Percentiles rank a stretch among this genome's conserved stretches.
phyloP scores from a whole-genome alignment of 257 asterid species.

The Mentha longifolia region DNA sequence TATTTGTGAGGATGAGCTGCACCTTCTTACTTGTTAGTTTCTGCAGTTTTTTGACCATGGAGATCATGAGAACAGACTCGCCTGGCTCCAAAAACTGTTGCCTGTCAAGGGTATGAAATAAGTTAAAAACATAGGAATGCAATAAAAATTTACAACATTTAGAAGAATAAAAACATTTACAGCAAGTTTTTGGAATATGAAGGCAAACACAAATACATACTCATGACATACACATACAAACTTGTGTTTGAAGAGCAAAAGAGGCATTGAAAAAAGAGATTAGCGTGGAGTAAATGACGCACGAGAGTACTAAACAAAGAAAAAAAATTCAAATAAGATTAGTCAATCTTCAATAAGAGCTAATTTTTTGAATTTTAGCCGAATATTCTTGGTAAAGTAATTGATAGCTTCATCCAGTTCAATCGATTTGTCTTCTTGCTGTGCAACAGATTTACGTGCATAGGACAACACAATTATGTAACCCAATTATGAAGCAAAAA shows the following conservation, averaged over 20 bases:
- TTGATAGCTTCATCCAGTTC: background rate
- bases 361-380: background rate
- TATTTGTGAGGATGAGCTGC: slow-evolving; percentile 95
- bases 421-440: background rate
- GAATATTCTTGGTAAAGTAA: background rate
- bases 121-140: background rate
- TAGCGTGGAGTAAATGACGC: background rate
- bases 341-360: background rate
- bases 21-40: slow-evolving; percentile 92
- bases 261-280: background rate
- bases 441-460: background rate
- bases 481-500: background rate
- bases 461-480: background rate
- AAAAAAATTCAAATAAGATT: background rate
- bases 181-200: background rate
- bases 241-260: no score
- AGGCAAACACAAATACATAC: no score
- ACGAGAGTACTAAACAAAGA: background rate
- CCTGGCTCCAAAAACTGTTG: slow-evolving; percentile 97
- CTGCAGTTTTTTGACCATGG: slow-evolving; percentile 92
- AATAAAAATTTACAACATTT: no score
- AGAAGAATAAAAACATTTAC: background rate
- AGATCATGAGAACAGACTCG: slow-evolving; percentile 94
- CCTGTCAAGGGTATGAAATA: slow-evolving; percentile 50
- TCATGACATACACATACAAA: background rate